A percentile compares a stretch with the other conserved stretches of the same genome.
Conservation (phyloP, 345 rosid species). For the Pseudoturritis turrita region DNA sequence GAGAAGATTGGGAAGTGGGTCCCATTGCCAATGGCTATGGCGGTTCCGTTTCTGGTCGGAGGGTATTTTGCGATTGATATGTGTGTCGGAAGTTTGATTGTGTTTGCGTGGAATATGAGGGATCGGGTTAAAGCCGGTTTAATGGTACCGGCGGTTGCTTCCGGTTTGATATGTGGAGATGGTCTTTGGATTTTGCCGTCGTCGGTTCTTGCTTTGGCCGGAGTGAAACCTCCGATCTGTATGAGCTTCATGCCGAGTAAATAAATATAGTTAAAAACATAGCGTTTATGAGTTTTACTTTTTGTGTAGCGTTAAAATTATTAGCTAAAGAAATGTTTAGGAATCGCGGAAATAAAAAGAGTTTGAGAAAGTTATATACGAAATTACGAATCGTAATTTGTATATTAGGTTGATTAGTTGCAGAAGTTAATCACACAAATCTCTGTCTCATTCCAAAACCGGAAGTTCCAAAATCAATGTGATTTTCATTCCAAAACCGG, state of each 20-base stretch:
- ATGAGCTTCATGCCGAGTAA: slow-evolving; percentile 28
- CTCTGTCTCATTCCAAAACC: no score
- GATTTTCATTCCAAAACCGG: no score
- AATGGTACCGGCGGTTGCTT: slow-evolving; percentile 37
- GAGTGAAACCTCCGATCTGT: slow-evolving; percentile 33
- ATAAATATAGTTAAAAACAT: background rate
- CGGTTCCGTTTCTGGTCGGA: slow-evolving; percentile 48
- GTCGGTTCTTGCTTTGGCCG: slow-evolving; percentile 38
- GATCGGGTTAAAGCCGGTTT: slow-evolving; percentile 32
- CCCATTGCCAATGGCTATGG: slow-evolving; percentile 50
- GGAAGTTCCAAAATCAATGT: no score
- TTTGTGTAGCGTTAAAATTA: background rate
- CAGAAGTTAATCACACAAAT: no score
- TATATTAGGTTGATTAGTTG: no score
- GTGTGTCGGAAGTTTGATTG: slow-evolving; percentile 52
- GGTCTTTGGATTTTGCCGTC: slow-evolving; percentile 40
- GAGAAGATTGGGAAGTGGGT: slow-evolving; percentile 39
- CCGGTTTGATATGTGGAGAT: slow-evolving; percentile 41
- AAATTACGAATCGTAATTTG: no score
- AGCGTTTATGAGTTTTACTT: background rate
- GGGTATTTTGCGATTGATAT: slow-evolving; percentile 47
- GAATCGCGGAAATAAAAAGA: background rate
- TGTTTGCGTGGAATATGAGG: slow-evolving; percentile 42
- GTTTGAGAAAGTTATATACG: no score
- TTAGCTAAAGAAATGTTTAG: slow-evolving; percentile 6